Evolutionary conservation across 1,284 basidiomycete genomes (phyloP).

Genomic region (Apiotrichum siamense): DNA sequence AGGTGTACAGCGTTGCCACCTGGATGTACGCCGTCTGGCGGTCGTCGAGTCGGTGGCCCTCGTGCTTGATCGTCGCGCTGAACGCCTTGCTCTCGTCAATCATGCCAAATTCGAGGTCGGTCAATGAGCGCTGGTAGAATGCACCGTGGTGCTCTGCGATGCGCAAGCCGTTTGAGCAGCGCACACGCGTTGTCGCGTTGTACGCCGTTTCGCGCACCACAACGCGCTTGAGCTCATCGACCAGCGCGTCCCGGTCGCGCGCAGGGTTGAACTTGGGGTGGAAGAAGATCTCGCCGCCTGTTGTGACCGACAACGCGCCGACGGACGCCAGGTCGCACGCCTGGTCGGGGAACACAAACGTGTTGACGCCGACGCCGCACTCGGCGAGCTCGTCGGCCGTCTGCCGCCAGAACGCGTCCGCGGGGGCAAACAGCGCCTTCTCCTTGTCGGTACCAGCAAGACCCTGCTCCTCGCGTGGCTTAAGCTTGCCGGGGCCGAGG

Average conservation of each 20-base stretch:
- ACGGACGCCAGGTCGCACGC: slow-evolving; percentile 86
- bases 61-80: slow-evolving; percentile 61
- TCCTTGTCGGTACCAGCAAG: slow-evolving; percentile 89
- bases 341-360: slow-evolving; percentile 78
- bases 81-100: slow-evolving; percentile 78
- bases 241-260: slow-evolving; percentile 63
- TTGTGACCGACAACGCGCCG: slow-evolving; percentile 63
- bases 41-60: slow-evolving; percentile 58
- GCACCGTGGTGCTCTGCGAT: slow-evolving; percentile 70
- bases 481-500: slow-evolving; percentile 66
- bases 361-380: slow-evolving; percentile 81
- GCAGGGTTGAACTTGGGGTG: slow-evolving; percentile 78
- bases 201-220: slow-evolving; percentile 70
- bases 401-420: slow-evolving; percentile 69
- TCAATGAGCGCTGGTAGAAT: slow-evolving; percentile 68
- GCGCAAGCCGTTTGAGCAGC: slow-evolving; percentile 78
- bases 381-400: slow-evolving; percentile 83
- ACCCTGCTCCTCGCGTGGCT: slow-evolving; percentile 60
- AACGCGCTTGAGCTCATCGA: slow-evolving; percentile 67
- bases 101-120: slow-evolving; percentile 73
- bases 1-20: slow-evolving; percentile 87
- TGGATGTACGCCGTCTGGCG: slow-evolving; percentile 78
- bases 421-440: slow-evolving; percentile 67
- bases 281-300: slow-evolving; percentile 91
- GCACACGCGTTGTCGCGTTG: slow-evolving; percentile 73